Evolutionary conservation across 306 rosid genomes (phyloP), one percentile per base, ranked within the genome.

Genomic region (Lathyrus sativus): DNA sequence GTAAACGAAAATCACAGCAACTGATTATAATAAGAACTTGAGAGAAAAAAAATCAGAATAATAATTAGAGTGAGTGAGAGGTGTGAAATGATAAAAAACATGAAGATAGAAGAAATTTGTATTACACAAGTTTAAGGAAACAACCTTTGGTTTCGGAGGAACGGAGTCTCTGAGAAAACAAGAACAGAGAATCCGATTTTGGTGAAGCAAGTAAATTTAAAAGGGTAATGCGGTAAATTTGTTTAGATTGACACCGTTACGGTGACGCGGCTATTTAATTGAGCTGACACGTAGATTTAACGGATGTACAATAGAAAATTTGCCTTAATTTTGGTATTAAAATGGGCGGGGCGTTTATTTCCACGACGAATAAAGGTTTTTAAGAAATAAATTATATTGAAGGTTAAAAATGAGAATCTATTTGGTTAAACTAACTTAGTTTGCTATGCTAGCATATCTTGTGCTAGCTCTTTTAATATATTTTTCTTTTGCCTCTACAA

Each of bases 201-300:
- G 29, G 5, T 37, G 10, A 49, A 11, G 7, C 10, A 42, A 71
- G 4, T 15, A 58, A 65, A 56, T 31, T 17, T 0, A 13, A 19
- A 61, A 53, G 75, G 75, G 50, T 62, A 61, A 50, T 28, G 10
- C 42, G 14, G 51, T 62, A 42, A 51, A 69, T 42, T 42, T 13
- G 0, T 7, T 2, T 1, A 1, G 53, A 2, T 15, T 70, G 6
- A 43, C 53, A 19, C 45, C 0, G 1, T 60, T 57, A 33, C 17
- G 10, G 35, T 69, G 76, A 69, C 62, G 11, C 12, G 54, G 44
- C 0, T 5, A 9, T 31, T 62, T 39, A 2, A 2, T 26, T 12
- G 31, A 71, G 31, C n/a, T 49, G 74, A 60, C 73, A 67, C 64
- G 69, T 29, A 42, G 48, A 37, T 22, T 55, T 43, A 44, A 73